Evolutionary conservation across 2,329 filamentous ascomycete genomes (phyloP).

Genomic region (Ophiostoma ips): DNA sequence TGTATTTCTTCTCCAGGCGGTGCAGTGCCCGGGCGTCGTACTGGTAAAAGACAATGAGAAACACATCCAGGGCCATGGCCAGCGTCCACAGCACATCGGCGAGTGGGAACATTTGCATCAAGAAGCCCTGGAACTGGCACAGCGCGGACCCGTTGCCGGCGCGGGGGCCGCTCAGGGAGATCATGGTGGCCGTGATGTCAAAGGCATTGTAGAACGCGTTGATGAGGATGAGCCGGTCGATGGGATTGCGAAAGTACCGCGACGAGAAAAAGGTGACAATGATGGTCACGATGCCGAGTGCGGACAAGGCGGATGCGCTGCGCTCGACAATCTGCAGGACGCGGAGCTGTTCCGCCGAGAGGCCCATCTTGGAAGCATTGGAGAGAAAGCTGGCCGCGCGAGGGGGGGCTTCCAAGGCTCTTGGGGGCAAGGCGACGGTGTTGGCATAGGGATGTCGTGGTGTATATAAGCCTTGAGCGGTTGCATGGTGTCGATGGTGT

Average conservation of each 20-base stretch:
- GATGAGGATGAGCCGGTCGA: conserved; percentile 25
- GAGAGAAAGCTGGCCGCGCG: not conserved
- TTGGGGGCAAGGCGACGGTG: too few species aligned
- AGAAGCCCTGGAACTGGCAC: conserved; percentile 25
- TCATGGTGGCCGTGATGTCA: conserved; percentile 25
- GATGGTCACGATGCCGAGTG: conserved; percentile 22
- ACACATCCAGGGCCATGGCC: conserved; percentile 24
- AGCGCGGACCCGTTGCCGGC: conserved; percentile 21
- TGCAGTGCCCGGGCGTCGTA: conserved; percentile 20
- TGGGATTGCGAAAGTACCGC: conserved; percentile 23
- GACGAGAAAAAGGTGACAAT: conserved; percentile 20
- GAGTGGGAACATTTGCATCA: conserved; percentile 25
- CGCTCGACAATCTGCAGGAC: conserved; percentile 20
- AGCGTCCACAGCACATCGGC: conserved; percentile 25
- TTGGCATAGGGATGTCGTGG: too few species aligned
- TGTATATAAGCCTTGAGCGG: too few species aligned
- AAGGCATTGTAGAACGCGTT: conserved; percentile 24
- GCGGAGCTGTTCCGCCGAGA: conserved; percentile 17
- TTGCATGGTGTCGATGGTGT: too few species aligned
- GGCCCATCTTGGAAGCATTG: conserved; percentile 7
- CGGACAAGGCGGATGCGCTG: conserved; percentile 20
- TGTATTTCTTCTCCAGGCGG: conserved; percentile 21
- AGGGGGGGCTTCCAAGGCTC: too few species aligned
- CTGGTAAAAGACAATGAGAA: conserved; percentile 23
- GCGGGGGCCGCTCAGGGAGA: conserved; percentile 22